These are phyloP conservation scores for Pouteria campechiana DNA, from an alignment of 179 eudicot species.

Conservation along the genomic window DNA sequence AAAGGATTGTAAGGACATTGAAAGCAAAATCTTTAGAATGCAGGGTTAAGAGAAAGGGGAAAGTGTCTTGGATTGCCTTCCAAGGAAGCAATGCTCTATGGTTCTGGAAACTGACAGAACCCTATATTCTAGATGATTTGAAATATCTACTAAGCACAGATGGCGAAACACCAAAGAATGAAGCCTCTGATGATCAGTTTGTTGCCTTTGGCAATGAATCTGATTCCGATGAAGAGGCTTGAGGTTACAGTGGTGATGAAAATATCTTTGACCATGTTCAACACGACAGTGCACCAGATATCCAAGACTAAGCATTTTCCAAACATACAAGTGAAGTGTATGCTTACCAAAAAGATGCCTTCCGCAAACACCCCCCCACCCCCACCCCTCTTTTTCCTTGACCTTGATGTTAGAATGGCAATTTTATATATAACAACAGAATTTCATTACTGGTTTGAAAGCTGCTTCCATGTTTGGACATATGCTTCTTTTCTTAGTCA, in stretches of 20 bases:
- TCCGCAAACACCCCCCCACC: too few relatives aligned
- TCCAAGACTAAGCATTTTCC: too few relatives aligned
- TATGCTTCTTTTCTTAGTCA: too few relatives aligned
- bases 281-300: too few relatives aligned
- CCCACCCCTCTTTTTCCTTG: too few relatives aligned
- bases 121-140: slow-evolving; percentile 52
- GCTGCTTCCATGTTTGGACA: too few relatives aligned
- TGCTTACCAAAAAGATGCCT: too few relatives aligned
- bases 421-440: too few relatives aligned
- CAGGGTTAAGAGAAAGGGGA: slow-evolving; percentile 59
- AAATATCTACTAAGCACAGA: slow-evolving; percentile 26
- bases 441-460: too few relatives aligned
- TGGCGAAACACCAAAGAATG: slow-evolving; percentile 11
- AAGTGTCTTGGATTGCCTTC: slow-evolving; percentile 79
- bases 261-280: neutral
- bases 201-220: slow-evolving; percentile 13
- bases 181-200: slow-evolving; percentile 5
- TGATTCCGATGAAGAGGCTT: slow-evolving; percentile 13
- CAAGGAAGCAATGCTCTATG: slow-evolving; percentile 49
- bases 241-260: neutral
- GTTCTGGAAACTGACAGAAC: slow-evolving; percentile 59
- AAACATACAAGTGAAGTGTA: too few relatives aligned
- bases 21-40: slow-evolving; percentile 51
- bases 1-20: slow-evolving; percentile 48
- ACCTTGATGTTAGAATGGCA: too few relatives aligned